Percentiles rank a stretch among this genome's conserved stretches.
These are phyloP conservation scores for Aquanectria penicillioides DNA, from an alignment of 2,329 filamentous ascomycete genomes.

Conservation along the genomic window DNA sequence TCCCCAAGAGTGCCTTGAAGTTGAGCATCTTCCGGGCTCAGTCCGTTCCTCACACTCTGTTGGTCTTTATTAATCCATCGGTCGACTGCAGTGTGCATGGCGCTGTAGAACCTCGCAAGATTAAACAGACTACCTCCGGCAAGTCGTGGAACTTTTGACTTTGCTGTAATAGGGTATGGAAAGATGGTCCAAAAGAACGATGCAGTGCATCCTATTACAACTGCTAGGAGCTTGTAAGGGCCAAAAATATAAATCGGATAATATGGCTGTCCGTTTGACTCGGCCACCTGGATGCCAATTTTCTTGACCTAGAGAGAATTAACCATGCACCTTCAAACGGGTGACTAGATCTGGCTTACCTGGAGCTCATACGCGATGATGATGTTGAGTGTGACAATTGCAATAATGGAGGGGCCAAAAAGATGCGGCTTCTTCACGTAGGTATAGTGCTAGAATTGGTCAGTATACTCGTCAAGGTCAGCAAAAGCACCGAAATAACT, in stretches of 20 bases:
- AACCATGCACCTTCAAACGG: background rate
- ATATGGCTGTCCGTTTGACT: constrained; percentile 21
- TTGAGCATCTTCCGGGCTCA: background rate
- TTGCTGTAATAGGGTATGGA: constrained; percentile 25
- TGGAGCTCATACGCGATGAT: constrained; percentile 28
- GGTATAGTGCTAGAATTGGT: constrained; percentile 15
- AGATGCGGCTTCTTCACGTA: constrained; percentile 25
- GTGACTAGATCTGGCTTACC: background rate
- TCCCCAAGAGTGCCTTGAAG: background rate
- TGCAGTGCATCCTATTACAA: constrained; percentile 18
- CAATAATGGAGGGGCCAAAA: constrained; percentile 21
- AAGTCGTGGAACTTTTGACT: constrained; percentile 22
- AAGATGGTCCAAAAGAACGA: constrained; percentile 28
- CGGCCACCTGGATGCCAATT: constrained; percentile 7
- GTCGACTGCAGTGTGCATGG: constrained; percentile 16
- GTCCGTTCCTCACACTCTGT: background rate
- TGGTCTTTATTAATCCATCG: constrained; percentile 9
- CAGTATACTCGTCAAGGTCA: background rate
- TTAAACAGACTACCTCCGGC: constrained; percentile 17
- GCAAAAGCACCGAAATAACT: background rate
- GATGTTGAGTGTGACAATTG: constrained; percentile 23
- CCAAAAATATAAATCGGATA: constrained; percentile 24
- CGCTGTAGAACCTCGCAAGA: constrained; percentile 22
- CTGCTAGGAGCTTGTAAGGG: constrained; percentile 22
- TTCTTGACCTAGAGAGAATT: constrained; percentile 12